Conservation (phyloP, 2,329 filamentous ascomycete species). For the Chrysoporthe deuterocubensis region DNA sequence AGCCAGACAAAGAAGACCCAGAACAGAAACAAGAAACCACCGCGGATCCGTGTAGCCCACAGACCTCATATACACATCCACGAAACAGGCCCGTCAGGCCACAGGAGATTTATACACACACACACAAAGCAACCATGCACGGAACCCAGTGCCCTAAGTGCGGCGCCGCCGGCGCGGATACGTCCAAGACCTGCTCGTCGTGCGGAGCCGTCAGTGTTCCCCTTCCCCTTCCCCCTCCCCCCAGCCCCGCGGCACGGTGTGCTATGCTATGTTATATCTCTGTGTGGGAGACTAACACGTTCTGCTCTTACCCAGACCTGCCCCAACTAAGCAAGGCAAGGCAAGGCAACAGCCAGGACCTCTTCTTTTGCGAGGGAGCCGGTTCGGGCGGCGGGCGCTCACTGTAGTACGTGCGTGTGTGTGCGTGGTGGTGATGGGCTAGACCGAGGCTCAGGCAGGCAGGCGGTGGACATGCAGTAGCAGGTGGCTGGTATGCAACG, state of each 20-base stretch:
- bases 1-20: too few species aligned
- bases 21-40: neutral
- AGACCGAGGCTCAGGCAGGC: neutral
- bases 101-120: too few species aligned
- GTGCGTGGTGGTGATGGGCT: neutral
- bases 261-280: too few species aligned
- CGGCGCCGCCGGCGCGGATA: conserved; percentile 49
- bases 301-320: neutral
- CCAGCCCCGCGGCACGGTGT: too few species aligned
- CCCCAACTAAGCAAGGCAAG: neutral
- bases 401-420: neutral
- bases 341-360: neutral
- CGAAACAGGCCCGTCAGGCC: neutral
- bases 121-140: conserved; percentile 42
- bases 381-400: neutral
- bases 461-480: neutral
- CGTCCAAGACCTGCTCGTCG: conserved; percentile 56
- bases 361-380: neutral
- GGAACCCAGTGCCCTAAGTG: conserved; percentile 60
- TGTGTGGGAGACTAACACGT: neutral
- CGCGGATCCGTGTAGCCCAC: too few species aligned
- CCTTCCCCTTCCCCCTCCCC: neutral
- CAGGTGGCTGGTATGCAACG: neutral
- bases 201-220: conserved; percentile 59
- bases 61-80: neutral